These are phyloP conservation scores for Penicillium coffeae DNA, from an alignment of 495 filamentous ascomycete species.

Conservation along the genomic window DNA sequence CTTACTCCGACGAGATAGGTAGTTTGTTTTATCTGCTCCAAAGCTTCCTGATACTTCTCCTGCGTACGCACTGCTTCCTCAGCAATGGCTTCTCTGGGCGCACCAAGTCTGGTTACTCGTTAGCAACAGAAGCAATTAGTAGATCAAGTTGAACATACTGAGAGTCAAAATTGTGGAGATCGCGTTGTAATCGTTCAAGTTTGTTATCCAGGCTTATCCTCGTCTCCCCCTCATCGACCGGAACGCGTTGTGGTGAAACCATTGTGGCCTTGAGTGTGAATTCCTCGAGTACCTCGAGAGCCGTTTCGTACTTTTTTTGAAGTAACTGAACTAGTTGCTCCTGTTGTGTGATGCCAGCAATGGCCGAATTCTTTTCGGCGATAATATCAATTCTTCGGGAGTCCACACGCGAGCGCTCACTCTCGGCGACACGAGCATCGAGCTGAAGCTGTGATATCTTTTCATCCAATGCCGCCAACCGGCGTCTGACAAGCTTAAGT, in stretches of 20 bases:
- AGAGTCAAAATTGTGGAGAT: conserved; percentile 48
- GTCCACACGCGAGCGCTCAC: conserved; percentile 48
- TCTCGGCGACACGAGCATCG: conserved; percentile 53
- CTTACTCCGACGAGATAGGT: conserved; percentile 51
- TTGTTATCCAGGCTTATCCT: conserved; percentile 58
- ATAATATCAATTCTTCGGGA: conserved; percentile 53
- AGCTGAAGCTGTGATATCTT: conserved; percentile 38
- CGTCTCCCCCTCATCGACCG: conserved; percentile 67
- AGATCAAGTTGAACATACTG: conserved; percentile 34
- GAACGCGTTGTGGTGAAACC: conserved; percentile 54
- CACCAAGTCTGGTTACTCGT: conserved; percentile 53
- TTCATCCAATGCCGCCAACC: conserved; percentile 36
- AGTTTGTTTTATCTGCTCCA: conserved; percentile 44
- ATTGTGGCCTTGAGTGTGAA: conserved; percentile 55
- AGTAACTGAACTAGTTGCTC: conserved; percentile 44
- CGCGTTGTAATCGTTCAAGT: conserved; percentile 53
- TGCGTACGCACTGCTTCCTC: conserved; percentile 43
- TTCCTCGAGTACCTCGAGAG: conserved; percentile 43
- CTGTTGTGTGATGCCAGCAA: conserved; percentile 47
- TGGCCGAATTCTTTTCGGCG: conserved; percentile 61
- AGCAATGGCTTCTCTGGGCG: conserved; percentile 61
- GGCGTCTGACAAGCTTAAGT: conserved; percentile 36
- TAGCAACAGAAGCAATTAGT: conserved; percentile 11
- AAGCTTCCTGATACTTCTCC: conserved; percentile 40
- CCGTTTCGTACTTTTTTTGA: conserved; percentile 44